Base-by-base conservation (phyloP, 1,284 basidiomycete genomes). In the Ceratobasidium sp. region DNA sequence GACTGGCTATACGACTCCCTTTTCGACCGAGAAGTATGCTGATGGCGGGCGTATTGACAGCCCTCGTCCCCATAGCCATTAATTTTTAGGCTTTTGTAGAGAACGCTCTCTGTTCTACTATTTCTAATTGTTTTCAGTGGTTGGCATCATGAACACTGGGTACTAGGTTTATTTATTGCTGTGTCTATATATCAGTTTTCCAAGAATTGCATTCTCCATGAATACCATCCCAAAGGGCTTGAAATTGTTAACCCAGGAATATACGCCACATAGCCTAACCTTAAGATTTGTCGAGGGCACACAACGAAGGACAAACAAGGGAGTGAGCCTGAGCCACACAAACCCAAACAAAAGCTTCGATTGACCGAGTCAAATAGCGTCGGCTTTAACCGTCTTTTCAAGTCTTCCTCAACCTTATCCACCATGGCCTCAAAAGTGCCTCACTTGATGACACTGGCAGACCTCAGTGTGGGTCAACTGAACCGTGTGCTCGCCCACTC, bases 401-500 rank as follows among this genome's bases (percentile, higher is more conserved):
- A n/a, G 7, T 44, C 34, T 9, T 37, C n/a, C 61, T 62, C 61
- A 44, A 62, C 40, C 61, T 62, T 17, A n/a, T 59, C 40, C 44
- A 64, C 64, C 44, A 73, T 73, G 70, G 46, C 70, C n/a, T 19
- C 70, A 22, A 73, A 64, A 40, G 46, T 73, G 17, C 92, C 92
- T 0, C 93, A 93, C 82, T 86, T 97, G 0, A 90, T 96, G 89
- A 93, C 93, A 8, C 86, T 97, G 78, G 95, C 95, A 11, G 95
- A 97, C 86, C 88, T 97, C 29, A 87, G 87, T 44, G 89, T 88
- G 8, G 86, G 87, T 0, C 92, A 96, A 82, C 94, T 97, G 54
- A 82, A 86, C 65, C 87, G 89, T 15, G 81, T 93, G 34, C 81
- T 96, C 40, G 80, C 83, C 0, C 91, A 92, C 80, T 88, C 94